Evolutionary conservation across 2,329 filamentous ascomycete genomes (phyloP).

Genomic region (Colletotrichum eremochloae): DNA sequence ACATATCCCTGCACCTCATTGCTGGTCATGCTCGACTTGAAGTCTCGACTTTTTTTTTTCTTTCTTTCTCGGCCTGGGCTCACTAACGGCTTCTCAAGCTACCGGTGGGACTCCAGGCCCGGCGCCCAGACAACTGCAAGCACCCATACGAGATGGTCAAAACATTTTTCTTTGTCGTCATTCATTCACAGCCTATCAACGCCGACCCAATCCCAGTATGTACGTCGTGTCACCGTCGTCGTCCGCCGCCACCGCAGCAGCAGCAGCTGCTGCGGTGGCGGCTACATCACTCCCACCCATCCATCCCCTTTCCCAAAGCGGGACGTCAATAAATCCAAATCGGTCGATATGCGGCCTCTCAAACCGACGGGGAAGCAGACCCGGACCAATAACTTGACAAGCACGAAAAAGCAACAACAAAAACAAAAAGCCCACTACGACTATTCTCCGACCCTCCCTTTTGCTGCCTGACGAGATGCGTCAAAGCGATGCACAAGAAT

Average conservation of each 20-base stretch:
- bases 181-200: conserved; percentile 16
- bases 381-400: conserved; percentile 9
- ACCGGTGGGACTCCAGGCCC: not conserved
- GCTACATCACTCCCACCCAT: not conserved
- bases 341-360: not conserved
- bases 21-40: not conserved
- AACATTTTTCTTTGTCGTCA: not conserved
- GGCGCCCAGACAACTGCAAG: not conserved
- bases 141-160: not conserved
- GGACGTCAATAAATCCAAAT: not conserved
- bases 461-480: not conserved
- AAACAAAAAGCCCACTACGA: not conserved
- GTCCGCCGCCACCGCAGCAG: not conserved
- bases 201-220: not conserved
- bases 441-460: conserved; percentile 16
- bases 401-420: not conserved
- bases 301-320: not conserved
- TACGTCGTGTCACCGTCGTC: not conserved
- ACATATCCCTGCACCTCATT: not conserved
- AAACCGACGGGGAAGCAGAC: not conserved
- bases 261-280: not conserved
- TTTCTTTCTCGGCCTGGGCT: not conserved
- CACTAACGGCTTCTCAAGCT: not conserved
- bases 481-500: not conserved
- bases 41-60: not conserved